Evolutionary conservation across 768 basidiomycete genomes (phyloP).

Genomic region (Russula emetica): DNA sequence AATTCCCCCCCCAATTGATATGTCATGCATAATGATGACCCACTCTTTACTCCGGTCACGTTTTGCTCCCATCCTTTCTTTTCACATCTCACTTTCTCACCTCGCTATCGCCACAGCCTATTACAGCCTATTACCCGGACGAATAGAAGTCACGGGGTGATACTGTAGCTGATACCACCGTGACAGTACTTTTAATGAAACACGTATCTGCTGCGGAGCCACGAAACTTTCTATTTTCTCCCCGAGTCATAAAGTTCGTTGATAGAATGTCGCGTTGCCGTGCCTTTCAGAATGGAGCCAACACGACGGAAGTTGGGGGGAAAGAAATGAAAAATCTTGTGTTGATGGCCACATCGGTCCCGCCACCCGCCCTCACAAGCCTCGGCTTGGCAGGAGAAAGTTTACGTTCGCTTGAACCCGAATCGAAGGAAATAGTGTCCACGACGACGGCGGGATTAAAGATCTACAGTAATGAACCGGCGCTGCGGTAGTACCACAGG

Average conservation of each 20-base stretch:
- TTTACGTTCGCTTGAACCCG: no score
- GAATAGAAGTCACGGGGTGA: not conserved
- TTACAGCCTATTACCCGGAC: not conserved
- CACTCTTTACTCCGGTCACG: not conserved
- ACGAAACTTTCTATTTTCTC: not conserved
- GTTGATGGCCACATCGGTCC: no score
- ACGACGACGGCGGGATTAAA: no score
- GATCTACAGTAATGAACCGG: no score
- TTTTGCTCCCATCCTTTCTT: not conserved
- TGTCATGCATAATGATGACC: not conserved
- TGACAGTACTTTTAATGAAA: not conserved
- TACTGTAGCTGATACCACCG: no score
- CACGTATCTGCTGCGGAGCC: not conserved
- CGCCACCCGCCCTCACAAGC: no score
- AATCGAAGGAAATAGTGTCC: no score
- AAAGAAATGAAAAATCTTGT: accelerated
- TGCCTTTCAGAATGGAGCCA: not conserved
- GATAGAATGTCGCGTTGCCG: not conserved
- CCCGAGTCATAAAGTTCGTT: not conserved
- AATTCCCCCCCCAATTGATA: no score
- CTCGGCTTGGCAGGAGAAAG: no score
- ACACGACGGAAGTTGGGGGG: not conserved
- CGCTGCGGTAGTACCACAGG: no score
- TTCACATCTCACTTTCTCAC: not conserved
- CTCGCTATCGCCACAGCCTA: not conserved